These are phyloP conservation scores for Agaricus subrufescens DNA, from an alignment of 768 basidiomycete genomes.

Conservation along the genomic window DNA sequence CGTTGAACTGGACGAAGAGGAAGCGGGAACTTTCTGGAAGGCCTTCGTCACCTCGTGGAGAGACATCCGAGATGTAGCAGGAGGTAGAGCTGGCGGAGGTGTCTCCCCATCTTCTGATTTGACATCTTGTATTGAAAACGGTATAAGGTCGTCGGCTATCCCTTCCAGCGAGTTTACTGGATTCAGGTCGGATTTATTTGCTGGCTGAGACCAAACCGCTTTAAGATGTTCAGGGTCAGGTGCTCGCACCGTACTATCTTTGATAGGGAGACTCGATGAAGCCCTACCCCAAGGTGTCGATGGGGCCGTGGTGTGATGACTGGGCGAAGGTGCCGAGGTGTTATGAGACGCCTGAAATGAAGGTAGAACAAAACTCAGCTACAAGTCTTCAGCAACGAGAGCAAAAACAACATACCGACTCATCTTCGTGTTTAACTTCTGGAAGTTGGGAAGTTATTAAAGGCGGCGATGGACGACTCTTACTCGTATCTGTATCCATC, in stretches of 20 bases:
- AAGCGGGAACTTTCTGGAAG: slow-evolving; percentile 79
- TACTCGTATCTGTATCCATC: not conserved
- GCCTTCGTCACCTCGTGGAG: slow-evolving; percentile 79
- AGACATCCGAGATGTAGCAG: slow-evolving; percentile 70
- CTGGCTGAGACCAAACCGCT: slow-evolving; percentile 78
- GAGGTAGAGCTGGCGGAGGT: slow-evolving; percentile 56
- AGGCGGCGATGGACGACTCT: not conserved
- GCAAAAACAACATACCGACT: slow-evolving; percentile 39
- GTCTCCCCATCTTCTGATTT: slow-evolving; percentile 85
- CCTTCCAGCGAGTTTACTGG: slow-evolving; percentile 78
- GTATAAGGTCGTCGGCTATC: slow-evolving; percentile 81
- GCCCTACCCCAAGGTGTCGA: slow-evolving; percentile 51
- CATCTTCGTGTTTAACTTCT: slow-evolving; percentile 50
- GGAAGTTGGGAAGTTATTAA: slow-evolving; percentile 22
- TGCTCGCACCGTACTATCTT: slow-evolving; percentile 63
- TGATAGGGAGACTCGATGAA: slow-evolving; percentile 50
- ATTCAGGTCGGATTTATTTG: slow-evolving; percentile 63
- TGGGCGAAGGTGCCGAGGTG: slow-evolving; percentile 37
- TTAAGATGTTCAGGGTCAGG: slow-evolving; percentile 85
- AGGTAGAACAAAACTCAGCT: not conserved
- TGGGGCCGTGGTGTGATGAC: slow-evolving; percentile 17
- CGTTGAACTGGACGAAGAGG: slow-evolving; percentile 43
- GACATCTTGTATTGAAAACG: slow-evolving; percentile 79
- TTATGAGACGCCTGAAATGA: slow-evolving; percentile 35
- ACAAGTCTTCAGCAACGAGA: slow-evolving; percentile 4